Evolutionary conservation across 192 early-diverging fungal species (phyloP).

Genomic region (Umbelopsis ramanniana): DNA sequence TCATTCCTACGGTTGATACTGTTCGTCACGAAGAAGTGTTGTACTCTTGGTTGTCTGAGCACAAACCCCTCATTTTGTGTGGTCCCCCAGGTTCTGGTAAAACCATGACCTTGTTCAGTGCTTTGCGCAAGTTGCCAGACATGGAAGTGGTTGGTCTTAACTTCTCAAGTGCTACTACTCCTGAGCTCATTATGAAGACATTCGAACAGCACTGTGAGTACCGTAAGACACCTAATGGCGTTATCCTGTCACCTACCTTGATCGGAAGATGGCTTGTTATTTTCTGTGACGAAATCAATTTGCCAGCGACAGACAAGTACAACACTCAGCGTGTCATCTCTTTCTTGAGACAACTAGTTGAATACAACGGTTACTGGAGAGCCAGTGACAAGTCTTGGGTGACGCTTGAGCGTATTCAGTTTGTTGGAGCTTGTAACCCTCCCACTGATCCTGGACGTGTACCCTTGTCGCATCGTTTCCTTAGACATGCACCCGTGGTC

Average conservation of each 20-base stretch:
- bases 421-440: constrained; percentile 99
- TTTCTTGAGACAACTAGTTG: constrained; percentile 93
- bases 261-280: constrained; percentile 95
- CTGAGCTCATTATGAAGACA: constrained; percentile 92
- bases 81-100: constrained; percentile 99
- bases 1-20: constrained; percentile 98
- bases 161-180: constrained; percentile 97
- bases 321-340: constrained; percentile 98
- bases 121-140: constrained; percentile 90
- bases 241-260: constrained; percentile 80
- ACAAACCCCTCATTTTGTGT: constrained; percentile 93
- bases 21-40: constrained; percentile 96
- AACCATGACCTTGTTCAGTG: constrained; percentile 98
- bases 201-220: constrained; percentile 99
- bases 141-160: constrained; percentile 99
- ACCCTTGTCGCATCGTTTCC: constrained; percentile 92
- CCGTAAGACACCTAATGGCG: constrained; percentile 90
- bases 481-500: constrained; percentile 94
- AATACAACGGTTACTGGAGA: constrained; percentile 97
- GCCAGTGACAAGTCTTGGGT: constrained; percentile 92
- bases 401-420: constrained; percentile 95
- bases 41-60: constrained; percentile 94
- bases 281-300: constrained; percentile 99
- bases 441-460: constrained; percentile 99
- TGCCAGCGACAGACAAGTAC: constrained; percentile 95